Base-by-base conservation (phyloP, 1,284 basidiomycete species). In the Xerocomus nothofagi region DNA sequence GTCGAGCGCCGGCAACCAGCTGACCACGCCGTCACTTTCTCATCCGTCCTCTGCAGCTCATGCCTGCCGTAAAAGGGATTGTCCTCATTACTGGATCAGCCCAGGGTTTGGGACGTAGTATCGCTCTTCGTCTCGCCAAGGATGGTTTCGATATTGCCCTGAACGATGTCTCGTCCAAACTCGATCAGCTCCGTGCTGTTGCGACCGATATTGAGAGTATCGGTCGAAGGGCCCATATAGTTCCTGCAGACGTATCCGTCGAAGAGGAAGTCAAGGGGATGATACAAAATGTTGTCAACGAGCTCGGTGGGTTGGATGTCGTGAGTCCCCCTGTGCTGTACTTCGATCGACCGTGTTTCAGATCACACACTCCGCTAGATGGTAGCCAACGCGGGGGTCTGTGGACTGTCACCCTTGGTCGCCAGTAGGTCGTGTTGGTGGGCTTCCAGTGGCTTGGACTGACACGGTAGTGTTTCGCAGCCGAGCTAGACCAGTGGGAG, bases 401-500 rank as follows among this genome's bases (percentile, higher is more conserved):
- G 6, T 12, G 0, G 0, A 2, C 4, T 32, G 3, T 2, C 20
- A 12, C 1, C 8, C 3, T 18, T 58, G 10, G 7, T 44, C 26
- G 15, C 24, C 7, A 43, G 54, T 54, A 41, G 2, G 51, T 3
- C 10, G 11, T 2, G 4, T 4, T 14, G 2, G 2, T 14, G 6
- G 23, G 14, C 11, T 20, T 7, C 6, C 12, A 21, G 8, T 1
- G 1, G 1, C n/a, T 0, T 18, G 8, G 1, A 12, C 20, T 54
- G 18, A 53, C 9, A 6, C 3, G 3, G 4, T 6, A 3, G 3
- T 32, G 4, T 18, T 17, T 3, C 18, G 1, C 18, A 66, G 66
- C 44, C 2, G 38, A 51, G 10, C 40, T 56, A 20, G 57, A 57
- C 3, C 47, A 50, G 0, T 57, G 62, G 43, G 66, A 71, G 17